A percentile compares a stretch with the other conserved stretches of the same genome.
Conservation (phyloP, 208 protist genomes). For the Acanthamoeba culbertsoni region DNA sequence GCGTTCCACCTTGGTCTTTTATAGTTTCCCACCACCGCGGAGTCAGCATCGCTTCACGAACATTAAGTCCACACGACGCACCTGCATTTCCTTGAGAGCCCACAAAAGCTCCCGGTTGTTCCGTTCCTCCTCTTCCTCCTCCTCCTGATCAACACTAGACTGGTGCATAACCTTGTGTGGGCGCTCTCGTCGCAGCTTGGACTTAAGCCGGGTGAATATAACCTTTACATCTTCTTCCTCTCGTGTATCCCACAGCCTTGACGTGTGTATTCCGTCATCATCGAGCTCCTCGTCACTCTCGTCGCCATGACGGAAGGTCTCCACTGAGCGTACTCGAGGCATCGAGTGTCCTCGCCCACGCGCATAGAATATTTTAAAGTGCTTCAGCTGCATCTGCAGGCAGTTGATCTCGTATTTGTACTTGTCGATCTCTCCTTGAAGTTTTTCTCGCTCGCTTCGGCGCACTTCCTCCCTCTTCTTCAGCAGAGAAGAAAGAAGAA, state of each 20-base stretch:
- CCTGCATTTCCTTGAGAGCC: conserved; percentile 28
- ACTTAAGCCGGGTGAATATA: not conserved
- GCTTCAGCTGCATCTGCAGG: conserved; percentile 29
- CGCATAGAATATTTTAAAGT: not conserved
- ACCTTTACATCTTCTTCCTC: not conserved
- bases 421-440: not conserved
- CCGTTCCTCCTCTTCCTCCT: not conserved
- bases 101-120: conserved; percentile 28
- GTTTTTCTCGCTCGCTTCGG: not conserved
- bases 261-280: not conserved
- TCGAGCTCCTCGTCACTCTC: conserved; percentile 8
- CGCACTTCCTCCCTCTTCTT: not conserved
- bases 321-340: not conserved
- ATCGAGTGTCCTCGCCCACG: not conserved
- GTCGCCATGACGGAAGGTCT: not conserved
- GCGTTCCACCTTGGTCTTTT: not conserved
- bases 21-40: not conserved
- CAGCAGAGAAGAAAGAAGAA: not conserved
- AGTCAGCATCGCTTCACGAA: not conserved
- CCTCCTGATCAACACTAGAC: not conserved
- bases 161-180: not conserved
- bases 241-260: not conserved
- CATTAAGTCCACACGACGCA: not conserved
- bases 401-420: conserved; percentile 38
- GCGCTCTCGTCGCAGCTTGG: not conserved